Conservation (phyloP, 108 stramenopile species). For the Skeletonema tropicum region DNA sequence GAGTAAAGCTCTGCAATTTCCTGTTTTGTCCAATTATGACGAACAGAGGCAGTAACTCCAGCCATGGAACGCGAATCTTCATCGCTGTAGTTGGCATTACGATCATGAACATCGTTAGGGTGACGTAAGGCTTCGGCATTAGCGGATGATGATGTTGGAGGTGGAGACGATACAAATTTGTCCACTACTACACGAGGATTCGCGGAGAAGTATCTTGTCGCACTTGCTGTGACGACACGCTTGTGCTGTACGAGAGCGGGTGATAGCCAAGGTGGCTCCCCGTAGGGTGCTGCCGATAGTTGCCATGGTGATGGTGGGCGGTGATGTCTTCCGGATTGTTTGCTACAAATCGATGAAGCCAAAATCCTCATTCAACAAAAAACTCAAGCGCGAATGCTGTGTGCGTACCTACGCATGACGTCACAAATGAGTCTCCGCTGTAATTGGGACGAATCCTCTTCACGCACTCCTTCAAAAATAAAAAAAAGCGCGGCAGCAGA, state of each 20-base stretch:
- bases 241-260: constrained; percentile 1
- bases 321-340: constrained; percentile 12
- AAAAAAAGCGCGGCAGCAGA: too few species aligned
- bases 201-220: constrained; percentile 19
- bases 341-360: too few species aligned
- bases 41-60: constrained; percentile 73
- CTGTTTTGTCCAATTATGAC: constrained; percentile 92
- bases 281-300: constrained; percentile 11
- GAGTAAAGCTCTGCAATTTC: constrained; percentile 92
- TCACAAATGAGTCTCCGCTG: not conserved
- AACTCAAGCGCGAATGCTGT: too few species aligned
- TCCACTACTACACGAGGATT: constrained; percentile 35
- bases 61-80: constrained; percentile 75
- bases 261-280: constrained; percentile 12
- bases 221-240: not conserved
- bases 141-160: constrained; percentile 9
- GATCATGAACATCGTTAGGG: constrained; percentile 77
- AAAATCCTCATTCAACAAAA: too few species aligned
- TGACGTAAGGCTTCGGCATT: constrained; percentile 19
- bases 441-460: not conserved
- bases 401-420: constrained; percentile 3
- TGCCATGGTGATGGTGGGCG: constrained; percentile 5
- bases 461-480: not conserved
- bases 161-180: constrained; percentile 32
- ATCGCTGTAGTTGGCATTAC: constrained; percentile 72